These are phyloP conservation scores for Pleurotus eryngii DNA, from an alignment of 768 basidiomycete species.

Conservation along the genomic window DNA sequence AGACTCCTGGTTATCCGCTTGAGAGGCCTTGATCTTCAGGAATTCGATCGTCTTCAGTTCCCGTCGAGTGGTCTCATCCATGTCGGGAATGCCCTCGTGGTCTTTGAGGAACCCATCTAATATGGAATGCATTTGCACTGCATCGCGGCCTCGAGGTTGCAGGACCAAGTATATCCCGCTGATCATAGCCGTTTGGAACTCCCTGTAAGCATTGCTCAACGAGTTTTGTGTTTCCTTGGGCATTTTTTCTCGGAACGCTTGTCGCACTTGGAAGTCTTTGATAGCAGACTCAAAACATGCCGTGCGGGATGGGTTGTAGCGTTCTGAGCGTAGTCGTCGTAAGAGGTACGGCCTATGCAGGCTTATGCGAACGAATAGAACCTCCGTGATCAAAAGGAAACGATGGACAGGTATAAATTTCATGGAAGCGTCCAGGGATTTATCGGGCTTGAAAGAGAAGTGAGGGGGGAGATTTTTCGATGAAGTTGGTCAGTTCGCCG, in stretches of 20 bases:
- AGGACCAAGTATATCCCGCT: slow-evolving; percentile 83
- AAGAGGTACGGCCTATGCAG: slow-evolving; percentile 87
- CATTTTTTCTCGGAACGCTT: slow-evolving; percentile 58
- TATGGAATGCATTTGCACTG: slow-evolving; percentile 72
- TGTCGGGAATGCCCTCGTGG: slow-evolving; percentile 59
- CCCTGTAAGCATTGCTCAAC: slow-evolving; percentile 78
- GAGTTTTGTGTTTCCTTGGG: slow-evolving; percentile 65
- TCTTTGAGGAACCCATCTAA: slow-evolving; percentile 76
- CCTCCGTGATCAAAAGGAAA: slow-evolving; percentile 86
- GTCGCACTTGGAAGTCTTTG: slow-evolving; percentile 79
- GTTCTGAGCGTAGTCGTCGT: slow-evolving; percentile 72
- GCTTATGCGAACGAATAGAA: slow-evolving; percentile 81
- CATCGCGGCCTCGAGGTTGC: slow-evolving; percentile 69
- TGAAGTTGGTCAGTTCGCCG: slow-evolving; percentile 77
- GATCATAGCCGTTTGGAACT: slow-evolving; percentile 89
- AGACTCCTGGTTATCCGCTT: slow-evolving; percentile 36
- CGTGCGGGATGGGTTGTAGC: slow-evolving; percentile 73
- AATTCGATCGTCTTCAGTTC: slow-evolving; percentile 87
- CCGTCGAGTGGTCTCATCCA: slow-evolving; percentile 79
- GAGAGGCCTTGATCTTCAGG: slow-evolving; percentile 64
- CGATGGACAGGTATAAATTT: slow-evolving; percentile 78
- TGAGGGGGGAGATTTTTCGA: slow-evolving; percentile 74
- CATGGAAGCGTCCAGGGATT: slow-evolving; percentile 62
- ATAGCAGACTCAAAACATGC: slow-evolving; percentile 93
- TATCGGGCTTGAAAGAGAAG: slow-evolving; percentile 74